Base-by-base conservation (phyloP, 2,329 filamentous ascomycete species). In the Trichophyton benhamiae region DNA sequence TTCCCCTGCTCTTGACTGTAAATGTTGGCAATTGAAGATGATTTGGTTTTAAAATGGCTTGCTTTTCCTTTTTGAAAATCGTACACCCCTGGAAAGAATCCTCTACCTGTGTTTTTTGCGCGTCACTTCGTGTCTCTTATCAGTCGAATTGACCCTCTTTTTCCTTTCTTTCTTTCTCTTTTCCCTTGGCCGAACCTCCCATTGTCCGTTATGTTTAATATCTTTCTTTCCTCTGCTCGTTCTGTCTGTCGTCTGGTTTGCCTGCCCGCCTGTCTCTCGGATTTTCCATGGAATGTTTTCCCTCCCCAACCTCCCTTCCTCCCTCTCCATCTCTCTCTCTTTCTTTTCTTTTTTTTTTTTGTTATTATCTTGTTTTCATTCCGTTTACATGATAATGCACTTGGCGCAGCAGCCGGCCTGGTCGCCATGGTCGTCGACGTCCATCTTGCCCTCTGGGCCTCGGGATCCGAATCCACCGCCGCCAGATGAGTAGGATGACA, bases 311-410 rank as follows among this genome's bases (percentile, higher is more conserved):
- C 25, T 27, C 25, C 25, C 25, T 27, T 1, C 20, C 2, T 20
- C 20, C 20, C 20, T 20, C 20, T 27, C 25, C 6, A 3, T 27
- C 25, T 27, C 4, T 27, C 25, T 27, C 25, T 27, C 4, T 27
- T 4, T 5, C 25, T 36, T 33, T 33, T 33, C 33, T 36, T 36
- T 8, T 36, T 11, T 36, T 36, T 36, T 33, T 33, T 33, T 33
- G 33, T 36, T 36, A 7, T 36, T 9, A 36, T 36, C 8, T 36
- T 8, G 33, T 27, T 27, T 36, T 36, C 33, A 36, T 62, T 59
- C 57, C 55, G 8, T 65, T 84, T 84, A 94, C 91, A 96, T 95
- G 72, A 96, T 82, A 73, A 89, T 82, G 76, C 91, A 96, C 77
- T 88, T 89, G 69, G 83, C 80, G 78, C 91, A 95, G 82, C 91